phyloP scores from a whole-genome alignment of 176 grass and related monocot species.

The Chrysopogon serrulatus region DNA sequence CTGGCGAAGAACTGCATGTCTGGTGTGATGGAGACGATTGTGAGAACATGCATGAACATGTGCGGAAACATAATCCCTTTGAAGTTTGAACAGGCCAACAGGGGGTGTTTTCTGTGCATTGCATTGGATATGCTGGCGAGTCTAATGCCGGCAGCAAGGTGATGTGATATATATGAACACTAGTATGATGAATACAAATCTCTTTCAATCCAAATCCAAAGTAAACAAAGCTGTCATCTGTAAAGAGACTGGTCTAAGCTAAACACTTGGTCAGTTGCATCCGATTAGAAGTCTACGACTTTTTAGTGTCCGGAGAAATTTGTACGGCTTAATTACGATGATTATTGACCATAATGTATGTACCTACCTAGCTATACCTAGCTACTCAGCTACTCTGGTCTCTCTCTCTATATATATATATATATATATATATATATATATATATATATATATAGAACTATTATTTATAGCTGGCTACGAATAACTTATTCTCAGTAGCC shows the following conservation, averaged over 20 bases:
- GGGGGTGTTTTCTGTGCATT: neutral
- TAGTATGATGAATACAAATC: neutral
- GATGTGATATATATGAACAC: too few relatives aligned
- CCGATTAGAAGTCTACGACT: neutral
- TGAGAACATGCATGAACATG: neutral
- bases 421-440: too few relatives aligned
- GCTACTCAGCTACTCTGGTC: neutral
- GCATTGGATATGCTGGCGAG: neutral
- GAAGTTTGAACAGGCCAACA: neutral
- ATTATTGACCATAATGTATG: too few relatives aligned
- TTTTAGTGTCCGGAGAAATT: neutral
- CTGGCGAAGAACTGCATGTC: neutral
- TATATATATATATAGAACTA: too few relatives aligned
- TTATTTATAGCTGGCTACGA: too few relatives aligned
- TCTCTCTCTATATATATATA: too few relatives aligned
- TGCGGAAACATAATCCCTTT: neutral
- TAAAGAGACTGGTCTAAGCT: neutral
- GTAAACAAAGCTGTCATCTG: neutral
- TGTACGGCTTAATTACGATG: neutral
- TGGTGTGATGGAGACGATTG: neutral
- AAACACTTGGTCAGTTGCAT: neutral
- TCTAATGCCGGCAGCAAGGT: neutral
- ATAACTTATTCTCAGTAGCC: too few relatives aligned
- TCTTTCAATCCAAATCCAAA: neutral
- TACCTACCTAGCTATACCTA: neutral